A percentile compares a stretch with the other conserved stretches of the same genome.
Conservation (phyloP, 2,329 filamentous ascomycete genomes). For the Monosporascus sp. region DNA sequence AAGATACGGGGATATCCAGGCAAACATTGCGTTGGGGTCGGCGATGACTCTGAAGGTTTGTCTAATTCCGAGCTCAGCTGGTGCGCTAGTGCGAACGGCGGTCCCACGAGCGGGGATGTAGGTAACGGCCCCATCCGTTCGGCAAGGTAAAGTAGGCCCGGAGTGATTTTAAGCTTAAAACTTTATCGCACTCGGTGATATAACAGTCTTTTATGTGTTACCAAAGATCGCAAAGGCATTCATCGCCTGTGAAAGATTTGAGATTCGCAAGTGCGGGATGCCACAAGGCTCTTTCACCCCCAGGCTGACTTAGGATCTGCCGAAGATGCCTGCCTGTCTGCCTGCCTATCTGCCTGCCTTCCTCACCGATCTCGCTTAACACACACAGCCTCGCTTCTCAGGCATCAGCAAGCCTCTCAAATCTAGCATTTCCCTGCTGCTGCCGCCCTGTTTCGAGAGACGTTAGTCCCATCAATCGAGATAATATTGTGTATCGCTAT, state of each 20-base stretch:
- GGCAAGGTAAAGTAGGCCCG: too few species aligned
- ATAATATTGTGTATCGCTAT: not conserved
- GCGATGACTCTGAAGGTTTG: too few species aligned
- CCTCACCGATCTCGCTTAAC: not conserved
- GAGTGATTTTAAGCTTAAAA: too few species aligned
- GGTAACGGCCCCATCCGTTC: too few species aligned
- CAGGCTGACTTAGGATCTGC: not conserved
- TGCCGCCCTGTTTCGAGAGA: not conserved
- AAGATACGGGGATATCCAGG: slow-evolving; percentile 7
- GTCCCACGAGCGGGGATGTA: too few species aligned
- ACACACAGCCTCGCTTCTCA: not conserved
- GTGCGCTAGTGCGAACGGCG: too few species aligned
- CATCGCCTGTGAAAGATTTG: too few species aligned
- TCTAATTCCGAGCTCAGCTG: too few species aligned
- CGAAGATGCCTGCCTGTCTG: not conserved
- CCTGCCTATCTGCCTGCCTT: not conserved
- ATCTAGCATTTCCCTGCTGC: not conserved
- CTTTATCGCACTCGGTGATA: too few species aligned
- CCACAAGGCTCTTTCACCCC: not conserved
- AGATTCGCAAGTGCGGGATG: too few species aligned
- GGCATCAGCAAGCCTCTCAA: not conserved
- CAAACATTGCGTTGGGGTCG: not conserved
- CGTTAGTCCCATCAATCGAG: not conserved
- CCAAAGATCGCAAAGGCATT: too few species aligned
- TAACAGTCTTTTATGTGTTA: too few species aligned